A percentile compares a stretch with the other conserved stretches of the same genome.
phyloP scores from a whole-genome alignment of 2,329 filamentous ascomycete genomes.

The Ceratocystis huliohia region DNA sequence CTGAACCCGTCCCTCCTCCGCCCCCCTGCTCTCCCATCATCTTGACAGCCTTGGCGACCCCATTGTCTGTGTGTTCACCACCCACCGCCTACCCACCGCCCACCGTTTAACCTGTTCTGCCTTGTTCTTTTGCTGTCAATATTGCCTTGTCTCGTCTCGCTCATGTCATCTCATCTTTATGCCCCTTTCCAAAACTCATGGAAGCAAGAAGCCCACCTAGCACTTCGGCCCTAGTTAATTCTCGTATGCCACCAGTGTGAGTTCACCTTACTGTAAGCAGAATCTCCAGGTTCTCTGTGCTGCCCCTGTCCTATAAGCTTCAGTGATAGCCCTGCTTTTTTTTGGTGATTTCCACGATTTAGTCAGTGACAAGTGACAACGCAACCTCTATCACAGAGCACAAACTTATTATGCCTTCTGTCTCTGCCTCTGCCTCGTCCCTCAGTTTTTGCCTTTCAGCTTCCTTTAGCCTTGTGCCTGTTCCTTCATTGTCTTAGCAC shows the following conservation, averaged over 20 bases:
- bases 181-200: background rate
- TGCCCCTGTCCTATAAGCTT: too few species aligned
- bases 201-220: too few species aligned
- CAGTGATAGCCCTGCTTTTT: too few species aligned
- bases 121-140: too few species aligned
- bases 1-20: background rate
- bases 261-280: too few species aligned
- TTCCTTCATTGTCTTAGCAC: background rate
- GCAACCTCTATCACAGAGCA: background rate
- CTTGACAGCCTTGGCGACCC: background rate
- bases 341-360: too few species aligned
- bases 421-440: background rate
- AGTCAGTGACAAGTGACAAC: background rate
- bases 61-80: background rate
- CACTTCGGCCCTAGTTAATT: too few species aligned
- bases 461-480: background rate
- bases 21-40: background rate
- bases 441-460: background rate
- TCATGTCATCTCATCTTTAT: background rate
- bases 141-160: background rate
- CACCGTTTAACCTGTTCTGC: too few species aligned
- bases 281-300: too few species aligned
- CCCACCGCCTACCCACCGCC: too few species aligned
- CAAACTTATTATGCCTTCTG: background rate
- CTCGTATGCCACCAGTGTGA: too few species aligned